These are phyloP conservation scores for Plasmodium sp. DNA, from an alignment of 169 alveolate species.

Conservation along the genomic window DNA sequence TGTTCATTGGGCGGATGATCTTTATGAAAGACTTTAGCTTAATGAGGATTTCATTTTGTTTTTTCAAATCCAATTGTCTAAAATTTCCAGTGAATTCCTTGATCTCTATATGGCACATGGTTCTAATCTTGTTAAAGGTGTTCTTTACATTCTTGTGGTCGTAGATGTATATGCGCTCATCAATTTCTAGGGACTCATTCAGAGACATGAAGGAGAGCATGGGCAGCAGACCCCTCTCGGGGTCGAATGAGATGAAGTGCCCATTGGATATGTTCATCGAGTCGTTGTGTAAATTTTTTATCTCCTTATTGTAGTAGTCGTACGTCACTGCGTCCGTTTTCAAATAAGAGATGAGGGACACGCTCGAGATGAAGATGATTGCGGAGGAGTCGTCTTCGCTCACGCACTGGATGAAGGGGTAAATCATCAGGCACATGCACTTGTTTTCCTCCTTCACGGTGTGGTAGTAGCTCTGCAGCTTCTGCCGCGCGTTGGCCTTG, in stretches of 20 bases:
- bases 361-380: slow-evolving; percentile 34
- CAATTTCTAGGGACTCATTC: slow-evolving; percentile 45
- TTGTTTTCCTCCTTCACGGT: slow-evolving; percentile 54
- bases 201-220: slow-evolving; percentile 48
- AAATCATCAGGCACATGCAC: slow-evolving; percentile 32
- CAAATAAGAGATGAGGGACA: slow-evolving; percentile 36
- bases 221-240: slow-evolving; percentile 50
- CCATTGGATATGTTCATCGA: slow-evolving; percentile 30
- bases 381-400: slow-evolving; percentile 61
- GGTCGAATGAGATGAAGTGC: slow-evolving; percentile 31
- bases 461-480: not conserved
- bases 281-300: slow-evolving; percentile 32
- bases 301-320: slow-evolving; percentile 47
- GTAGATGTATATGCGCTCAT: slow-evolving; percentile 55
- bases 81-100: slow-evolving; percentile 63
- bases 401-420: slow-evolving; percentile 53
- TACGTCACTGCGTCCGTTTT: slow-evolving; percentile 46
- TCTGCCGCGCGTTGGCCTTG: not conserved
- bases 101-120: slow-evolving; percentile 62
- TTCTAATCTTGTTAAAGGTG: slow-evolving; percentile 35
- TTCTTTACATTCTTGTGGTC: slow-evolving; percentile 61
- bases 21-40: slow-evolving; percentile 32
- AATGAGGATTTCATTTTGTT: slow-evolving; percentile 54
- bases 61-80: slow-evolving; percentile 61
- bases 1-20: slow-evolving; percentile 28